These are phyloP conservation scores for Annulohypoxylon nitens DNA, from an alignment of 495 filamentous ascomycete species.

Conservation along the genomic window DNA sequence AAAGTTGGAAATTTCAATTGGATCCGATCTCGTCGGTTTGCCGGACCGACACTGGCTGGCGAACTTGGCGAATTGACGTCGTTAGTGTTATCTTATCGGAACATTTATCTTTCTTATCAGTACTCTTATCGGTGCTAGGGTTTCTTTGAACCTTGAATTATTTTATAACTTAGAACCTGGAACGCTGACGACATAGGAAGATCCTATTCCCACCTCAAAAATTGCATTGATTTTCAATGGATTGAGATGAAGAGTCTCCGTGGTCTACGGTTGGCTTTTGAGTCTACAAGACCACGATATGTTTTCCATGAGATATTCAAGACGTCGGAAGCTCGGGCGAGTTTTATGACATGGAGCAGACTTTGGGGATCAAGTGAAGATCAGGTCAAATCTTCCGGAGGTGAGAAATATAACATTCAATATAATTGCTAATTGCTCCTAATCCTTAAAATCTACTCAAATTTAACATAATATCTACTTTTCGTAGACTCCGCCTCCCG, in stretches of 20 bases:
- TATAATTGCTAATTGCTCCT: constrained; percentile 3
- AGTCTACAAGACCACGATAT: constrained; percentile 46
- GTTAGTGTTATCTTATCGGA: constrained; percentile 5
- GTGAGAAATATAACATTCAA: constrained; percentile 21
- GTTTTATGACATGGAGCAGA: constrained; percentile 23
- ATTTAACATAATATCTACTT: constrained; percentile 9
- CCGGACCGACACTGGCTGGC: constrained; percentile 32
- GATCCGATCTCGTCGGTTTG: background rate
- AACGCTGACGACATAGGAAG: constrained; percentile 11
- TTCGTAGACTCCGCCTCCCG: constrained; percentile 8
- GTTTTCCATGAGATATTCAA: constrained; percentile 12
- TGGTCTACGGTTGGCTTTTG: constrained; percentile 46
- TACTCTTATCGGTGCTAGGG: background rate
- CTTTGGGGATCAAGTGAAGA: constrained; percentile 4
- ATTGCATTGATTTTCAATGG: constrained; percentile 45
- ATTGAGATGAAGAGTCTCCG: constrained; percentile 52
- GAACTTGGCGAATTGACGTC: constrained; percentile 5
- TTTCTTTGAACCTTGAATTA: constrained; percentile 1
- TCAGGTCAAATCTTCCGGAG: constrained; percentile 1
- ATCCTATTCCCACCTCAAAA: constrained; percentile 38
- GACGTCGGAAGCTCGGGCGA: constrained; percentile 17
- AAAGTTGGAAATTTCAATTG: constrained; percentile 33
- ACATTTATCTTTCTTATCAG: constrained; percentile 20
- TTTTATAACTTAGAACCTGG: background rate
- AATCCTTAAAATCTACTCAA: background rate